Percentiles rank a stretch among this genome's conserved stretches.
Conservation (phyloP, 1,139 yeast species). For the Diutina siamensis region DNA sequence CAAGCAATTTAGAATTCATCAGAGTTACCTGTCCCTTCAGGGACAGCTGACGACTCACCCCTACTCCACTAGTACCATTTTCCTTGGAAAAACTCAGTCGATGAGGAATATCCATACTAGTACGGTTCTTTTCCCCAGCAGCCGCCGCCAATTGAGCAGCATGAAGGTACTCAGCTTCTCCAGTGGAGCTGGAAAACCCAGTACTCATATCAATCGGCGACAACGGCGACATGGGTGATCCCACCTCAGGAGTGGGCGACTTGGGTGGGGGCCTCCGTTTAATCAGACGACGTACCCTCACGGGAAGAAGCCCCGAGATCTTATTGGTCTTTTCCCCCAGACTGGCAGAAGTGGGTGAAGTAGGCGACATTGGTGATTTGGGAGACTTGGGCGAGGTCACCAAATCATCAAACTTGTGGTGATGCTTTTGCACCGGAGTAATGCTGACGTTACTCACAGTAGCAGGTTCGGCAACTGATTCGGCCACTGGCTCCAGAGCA, state of each 20-base stretch:
- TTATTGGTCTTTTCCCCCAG: neutral
- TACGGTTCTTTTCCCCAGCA: neutral
- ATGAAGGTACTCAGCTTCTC: neutral
- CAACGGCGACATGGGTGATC: neutral
- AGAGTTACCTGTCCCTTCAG: slow-evolving; percentile 19
- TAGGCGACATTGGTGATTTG: neutral
- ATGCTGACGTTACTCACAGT: neutral
- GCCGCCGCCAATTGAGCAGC: slow-evolving; percentile 5
- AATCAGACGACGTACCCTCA: slow-evolving; percentile 1
- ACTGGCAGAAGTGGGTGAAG: neutral
- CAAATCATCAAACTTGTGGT: neutral
- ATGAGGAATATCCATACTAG: neutral
- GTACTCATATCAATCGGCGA: slow-evolving; percentile 2
- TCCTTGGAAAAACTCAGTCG: slow-evolving; percentile 4
- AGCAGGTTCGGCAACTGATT: neutral
- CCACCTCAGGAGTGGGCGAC: neutral
- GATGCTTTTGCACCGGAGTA: neutral
- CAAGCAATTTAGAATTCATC: slow-evolving; percentile 32
- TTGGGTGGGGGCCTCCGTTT: slow-evolving; percentile 1
- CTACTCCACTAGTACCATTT: neutral
- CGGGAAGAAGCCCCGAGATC: slow-evolving; percentile 1
- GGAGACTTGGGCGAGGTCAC: neutral
- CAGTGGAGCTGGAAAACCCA: neutral
- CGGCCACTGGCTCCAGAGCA: neutral
- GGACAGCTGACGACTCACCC: slow-evolving; percentile 1